These are phyloP conservation scores for Mariannaea sp. DNA, from an alignment of 2,329 filamentous ascomycete species.

Conservation along the genomic window DNA sequence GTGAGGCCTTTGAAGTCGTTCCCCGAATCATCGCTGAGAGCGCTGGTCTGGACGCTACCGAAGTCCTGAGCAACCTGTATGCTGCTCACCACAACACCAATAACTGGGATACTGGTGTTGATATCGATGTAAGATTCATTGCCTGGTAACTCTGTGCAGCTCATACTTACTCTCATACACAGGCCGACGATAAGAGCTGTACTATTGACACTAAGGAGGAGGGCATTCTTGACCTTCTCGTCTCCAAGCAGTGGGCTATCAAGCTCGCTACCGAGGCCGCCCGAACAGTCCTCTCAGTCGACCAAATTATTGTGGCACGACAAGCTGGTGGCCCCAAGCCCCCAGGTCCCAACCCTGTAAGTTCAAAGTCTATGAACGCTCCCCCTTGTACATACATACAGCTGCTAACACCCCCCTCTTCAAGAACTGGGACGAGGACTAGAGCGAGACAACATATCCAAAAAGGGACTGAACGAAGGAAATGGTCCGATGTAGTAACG, in stretches of 20 bases:
- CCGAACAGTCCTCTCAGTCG: constrained; percentile 90
- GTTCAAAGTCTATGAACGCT: constrained; percentile 32
- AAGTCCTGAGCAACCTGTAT: constrained; percentile 89
- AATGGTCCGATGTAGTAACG: constrained; percentile 25
- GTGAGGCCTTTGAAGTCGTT: constrained; percentile 96
- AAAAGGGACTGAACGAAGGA: constrained; percentile 28
- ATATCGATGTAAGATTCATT: constrained; percentile 70
- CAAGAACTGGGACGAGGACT: constrained; percentile 69
- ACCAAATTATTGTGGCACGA: constrained; percentile 98
- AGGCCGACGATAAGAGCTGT: constrained; percentile 79
- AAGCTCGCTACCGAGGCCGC: constrained; percentile 95
- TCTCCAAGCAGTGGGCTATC: constrained; percentile 95
- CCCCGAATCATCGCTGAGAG: constrained; percentile 93
- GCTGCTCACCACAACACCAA: constrained; percentile 90
- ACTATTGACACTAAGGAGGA: constrained; percentile 84
- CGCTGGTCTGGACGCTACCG: constrained; percentile 94
- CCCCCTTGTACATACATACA: not conserved
- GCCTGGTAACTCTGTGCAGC: not conserved
- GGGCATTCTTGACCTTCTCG: constrained; percentile 89
- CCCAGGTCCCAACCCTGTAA: constrained; percentile 82
- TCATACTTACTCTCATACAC: constrained; percentile 28
- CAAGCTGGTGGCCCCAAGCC: constrained; percentile 98
- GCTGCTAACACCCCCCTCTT: constrained; percentile 37
- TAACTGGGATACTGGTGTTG: constrained; percentile 88
- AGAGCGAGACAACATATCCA: constrained; percentile 42